phyloP scores from a whole-genome alignment of 2,329 filamentous ascomycete genomes.

The Neofusicoccum umdonicola region DNA sequence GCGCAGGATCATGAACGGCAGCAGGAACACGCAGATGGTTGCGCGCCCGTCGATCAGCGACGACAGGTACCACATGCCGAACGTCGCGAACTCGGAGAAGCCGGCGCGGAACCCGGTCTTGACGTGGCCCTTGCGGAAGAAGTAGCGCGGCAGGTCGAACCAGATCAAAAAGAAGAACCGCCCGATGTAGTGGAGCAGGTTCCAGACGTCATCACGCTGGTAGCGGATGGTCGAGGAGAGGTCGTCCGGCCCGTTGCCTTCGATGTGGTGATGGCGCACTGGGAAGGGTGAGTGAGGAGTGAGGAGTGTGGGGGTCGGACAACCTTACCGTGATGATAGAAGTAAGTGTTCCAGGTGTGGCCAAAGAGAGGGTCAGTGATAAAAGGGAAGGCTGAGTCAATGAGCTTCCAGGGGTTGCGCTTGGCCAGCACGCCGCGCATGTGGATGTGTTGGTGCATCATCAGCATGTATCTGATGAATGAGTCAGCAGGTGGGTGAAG shows the following conservation, averaged over 20 bases:
- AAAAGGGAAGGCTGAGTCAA: constrained; percentile 71
- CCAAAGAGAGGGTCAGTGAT: constrained; percentile 73
- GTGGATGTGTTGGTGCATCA: constrained; percentile 86
- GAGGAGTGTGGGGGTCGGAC: constrained; percentile 41
- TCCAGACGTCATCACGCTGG: constrained; percentile 64
- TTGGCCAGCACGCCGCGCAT: constrained; percentile 66
- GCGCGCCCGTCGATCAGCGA: constrained; percentile 35
- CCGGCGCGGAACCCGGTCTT: constrained; percentile 55
- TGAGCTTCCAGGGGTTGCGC: constrained; percentile 41
- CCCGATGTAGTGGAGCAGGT: constrained; percentile 71
- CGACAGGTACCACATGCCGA: constrained; percentile 23
- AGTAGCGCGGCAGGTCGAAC: constrained; percentile 74
- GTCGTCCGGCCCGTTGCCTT: constrained; percentile 75
- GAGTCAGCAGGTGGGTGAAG: neutral
- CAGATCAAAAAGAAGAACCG: constrained; percentile 73
- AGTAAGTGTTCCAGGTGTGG: constrained; percentile 83
- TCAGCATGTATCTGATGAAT: constrained; percentile 61
- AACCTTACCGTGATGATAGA: constrained; percentile 76
- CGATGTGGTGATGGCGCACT: constrained; percentile 62
- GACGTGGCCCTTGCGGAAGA: constrained; percentile 61
- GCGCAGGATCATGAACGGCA: constrained; percentile 66
- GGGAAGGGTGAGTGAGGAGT: neutral
- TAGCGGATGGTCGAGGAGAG: constrained; percentile 74
- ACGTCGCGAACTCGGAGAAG: constrained; percentile 60
- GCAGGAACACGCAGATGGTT: constrained; percentile 62